phyloP scores from a whole-genome alignment of 179 eudicot species.

The Amaranthus tricolor region DNA sequence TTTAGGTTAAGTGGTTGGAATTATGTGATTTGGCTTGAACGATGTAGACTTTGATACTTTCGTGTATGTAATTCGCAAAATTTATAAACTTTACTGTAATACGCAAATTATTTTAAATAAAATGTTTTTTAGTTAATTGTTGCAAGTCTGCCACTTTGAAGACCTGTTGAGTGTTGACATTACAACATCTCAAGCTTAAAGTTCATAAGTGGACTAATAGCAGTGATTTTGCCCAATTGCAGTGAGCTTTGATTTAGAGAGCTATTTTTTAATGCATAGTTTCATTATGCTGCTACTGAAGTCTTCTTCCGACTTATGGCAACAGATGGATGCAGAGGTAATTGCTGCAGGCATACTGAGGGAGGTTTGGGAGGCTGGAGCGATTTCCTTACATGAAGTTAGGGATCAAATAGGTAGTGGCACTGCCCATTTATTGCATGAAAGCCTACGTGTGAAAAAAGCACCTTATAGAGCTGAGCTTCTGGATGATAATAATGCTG shows the following conservation, averaged over 20 bases:
- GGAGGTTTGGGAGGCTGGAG: slow-evolving; percentile 80
- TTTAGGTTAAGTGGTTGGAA: no score
- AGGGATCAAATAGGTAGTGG: slow-evolving; percentile 61
- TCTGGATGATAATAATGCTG: slow-evolving; percentile 71
- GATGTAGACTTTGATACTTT: no score
- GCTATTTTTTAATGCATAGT: not conserved
- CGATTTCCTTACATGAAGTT: slow-evolving; percentile 57
- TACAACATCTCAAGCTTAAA: not conserved
- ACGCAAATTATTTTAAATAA: no score
- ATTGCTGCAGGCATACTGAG: slow-evolving; percentile 88
- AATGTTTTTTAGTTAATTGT: no score
- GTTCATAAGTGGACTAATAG: not conserved
- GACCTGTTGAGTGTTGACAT: not conserved
- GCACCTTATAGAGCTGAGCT: slow-evolving; percentile 57
- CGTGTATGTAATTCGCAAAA: no score
- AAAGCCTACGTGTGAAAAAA: slow-evolving; percentile 73
- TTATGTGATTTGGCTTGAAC: no score
- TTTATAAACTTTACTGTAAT: no score
- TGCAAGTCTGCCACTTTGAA: no score
- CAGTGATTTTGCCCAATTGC: not conserved
- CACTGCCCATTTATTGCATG: slow-evolving; percentile 85
- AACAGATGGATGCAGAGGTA: slow-evolving; percentile 97
- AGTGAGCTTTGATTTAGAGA: not conserved
- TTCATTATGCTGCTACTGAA: slow-evolving; percentile 5
- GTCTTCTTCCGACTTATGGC: slow-evolving; percentile 18